Percentiles rank a stretch among this genome's conserved stretches.
Conservation (phyloP, 106 monocot species). For the Alisma plantagoaquatica region DNA sequence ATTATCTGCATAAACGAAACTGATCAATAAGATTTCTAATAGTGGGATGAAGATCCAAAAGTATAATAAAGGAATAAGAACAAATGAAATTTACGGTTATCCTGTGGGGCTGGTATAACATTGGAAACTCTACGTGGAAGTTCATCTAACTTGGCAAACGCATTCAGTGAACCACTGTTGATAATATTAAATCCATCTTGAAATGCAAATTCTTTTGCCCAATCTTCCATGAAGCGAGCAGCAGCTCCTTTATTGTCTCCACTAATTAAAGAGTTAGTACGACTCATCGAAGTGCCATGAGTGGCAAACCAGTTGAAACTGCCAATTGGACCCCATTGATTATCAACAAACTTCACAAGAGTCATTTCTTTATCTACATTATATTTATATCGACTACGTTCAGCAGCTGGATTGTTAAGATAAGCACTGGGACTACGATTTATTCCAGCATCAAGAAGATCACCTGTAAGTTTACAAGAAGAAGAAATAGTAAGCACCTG, state of each 20-base stretch:
- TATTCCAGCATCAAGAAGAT: conserved; percentile 75
- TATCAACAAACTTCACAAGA: conserved; percentile 80
- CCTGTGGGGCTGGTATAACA: conserved; percentile 38
- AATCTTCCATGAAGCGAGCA: conserved; percentile 93
- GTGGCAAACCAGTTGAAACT: conserved; percentile 97
- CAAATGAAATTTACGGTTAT: conserved; percentile 29
- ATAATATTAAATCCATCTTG: conserved; percentile 9
- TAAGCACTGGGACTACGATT: conserved; percentile 93
- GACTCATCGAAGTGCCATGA: conserved; percentile 95
- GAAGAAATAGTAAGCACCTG: no score
- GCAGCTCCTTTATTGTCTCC: conserved; percentile 98
- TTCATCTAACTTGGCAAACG: conserved; percentile 3
- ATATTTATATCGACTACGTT: conserved; percentile 47
- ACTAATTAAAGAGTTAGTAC: conserved; percentile 74
- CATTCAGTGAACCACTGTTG: conserved; percentile 11
- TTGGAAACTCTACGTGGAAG: conserved; percentile 46
- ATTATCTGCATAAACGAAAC: conserved; percentile 41
- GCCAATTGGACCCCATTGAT: conserved; percentile 68
- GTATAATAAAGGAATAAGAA: no score
- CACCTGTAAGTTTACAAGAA: no score
- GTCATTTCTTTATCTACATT: conserved; percentile 89
- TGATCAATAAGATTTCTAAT: no score
- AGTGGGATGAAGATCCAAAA: no score
- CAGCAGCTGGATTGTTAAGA: conserved; percentile 67
- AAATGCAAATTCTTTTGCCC: conserved; percentile 47